Base-by-base conservation (phyloP, 2,329 filamentous ascomycete species). In the Sporothrix globosa region DNA sequence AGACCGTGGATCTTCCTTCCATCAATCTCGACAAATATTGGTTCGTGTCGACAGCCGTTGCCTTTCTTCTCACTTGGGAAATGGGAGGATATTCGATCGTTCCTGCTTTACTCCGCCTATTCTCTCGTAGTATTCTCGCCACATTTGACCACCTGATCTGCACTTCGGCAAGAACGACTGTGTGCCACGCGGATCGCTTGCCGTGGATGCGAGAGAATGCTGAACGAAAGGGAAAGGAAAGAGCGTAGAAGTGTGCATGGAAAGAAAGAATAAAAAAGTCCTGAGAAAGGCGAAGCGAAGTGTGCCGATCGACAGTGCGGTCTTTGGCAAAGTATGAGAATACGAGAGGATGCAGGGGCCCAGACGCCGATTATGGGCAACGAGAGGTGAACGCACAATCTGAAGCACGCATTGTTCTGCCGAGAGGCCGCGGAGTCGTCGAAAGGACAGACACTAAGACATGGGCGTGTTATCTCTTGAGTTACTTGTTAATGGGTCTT, bases 381-480 rank as follows among this genome's bases (percentile, higher is more conserved):
- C 9, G 14, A n/a, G 21, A 48, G 44, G 61, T 46, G 61, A 24
- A 24, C 19, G 44, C 61, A 65, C 44, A 67, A 56, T 17, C 67
- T 68, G 69, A 48, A 56, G 52, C 61, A 70, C 30, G 17, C 17
- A 50, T 17, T 65, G 61, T 67, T 53, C 39, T 65, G 46, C 48
- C 41, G 53, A 46, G 67, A 68, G 53, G 67, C 67, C 50, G 52
- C 50, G 58, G 13, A n/a, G 34, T 58, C 9, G 44, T 65, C 44
- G 19, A 34, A 17, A 34, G 44, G 17, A 14, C 13, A 48, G 41
- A 61, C 9, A 27, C 60, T 14, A 27, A 21, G 54, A 34, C 30
- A 58, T 58, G 27, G 19, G 9, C 30, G 9, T 27, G 10, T 4
- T 46, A 21, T 52, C 50, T 34, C 34, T 24, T 50, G 61, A n/a